These are phyloP conservation scores for Moniliella sp. DNA, from an alignment of 1,284 basidiomycete species.

Conservation along the genomic window DNA sequence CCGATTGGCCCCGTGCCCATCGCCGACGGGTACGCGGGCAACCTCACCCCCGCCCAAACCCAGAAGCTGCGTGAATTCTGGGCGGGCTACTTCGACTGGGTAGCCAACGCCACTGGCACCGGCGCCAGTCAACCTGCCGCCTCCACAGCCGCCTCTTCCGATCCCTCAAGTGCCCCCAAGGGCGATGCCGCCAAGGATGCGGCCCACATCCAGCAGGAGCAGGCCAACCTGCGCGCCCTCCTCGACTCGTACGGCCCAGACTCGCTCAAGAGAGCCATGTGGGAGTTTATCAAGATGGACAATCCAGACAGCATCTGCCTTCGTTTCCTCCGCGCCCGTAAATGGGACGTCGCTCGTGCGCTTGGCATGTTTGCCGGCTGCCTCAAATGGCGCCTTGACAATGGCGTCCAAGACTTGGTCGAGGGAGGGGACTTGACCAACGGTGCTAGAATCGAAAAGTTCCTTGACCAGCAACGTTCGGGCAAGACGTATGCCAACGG, in stretches of 20 bases:
- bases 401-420: constrained; percentile 31
- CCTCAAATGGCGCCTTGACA: constrained; percentile 28
- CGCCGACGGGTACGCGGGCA: constrained; percentile 27
- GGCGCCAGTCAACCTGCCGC: constrained; percentile 2
- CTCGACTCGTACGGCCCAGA: constrained; percentile 32
- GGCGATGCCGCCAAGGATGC: constrained; percentile 28
- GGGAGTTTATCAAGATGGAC: constrained; percentile 25
- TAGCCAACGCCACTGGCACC: background rate
- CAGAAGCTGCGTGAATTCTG: constrained; percentile 28
- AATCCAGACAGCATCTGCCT: constrained; percentile 12
- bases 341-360: constrained; percentile 34
- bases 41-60: constrained; percentile 28
- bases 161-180: constrained; percentile 18
- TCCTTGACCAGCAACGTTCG: constrained; percentile 27
- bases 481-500: too few species aligned
- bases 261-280: constrained; percentile 29
- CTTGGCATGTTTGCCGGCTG: constrained; percentile 34
- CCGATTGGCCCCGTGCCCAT: too few species aligned
- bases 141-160: constrained; percentile 2
- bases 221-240: constrained; percentile 25
- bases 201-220: constrained; percentile 27
- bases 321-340: constrained; percentile 33
- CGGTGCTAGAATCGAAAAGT: constrained; percentile 27
- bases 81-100: constrained; percentile 20
- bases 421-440: constrained; percentile 33